Evolutionary conservation across 164 flowering plant species (phyloP).

Genomic region (Magnolia kwangsiensis): DNA sequence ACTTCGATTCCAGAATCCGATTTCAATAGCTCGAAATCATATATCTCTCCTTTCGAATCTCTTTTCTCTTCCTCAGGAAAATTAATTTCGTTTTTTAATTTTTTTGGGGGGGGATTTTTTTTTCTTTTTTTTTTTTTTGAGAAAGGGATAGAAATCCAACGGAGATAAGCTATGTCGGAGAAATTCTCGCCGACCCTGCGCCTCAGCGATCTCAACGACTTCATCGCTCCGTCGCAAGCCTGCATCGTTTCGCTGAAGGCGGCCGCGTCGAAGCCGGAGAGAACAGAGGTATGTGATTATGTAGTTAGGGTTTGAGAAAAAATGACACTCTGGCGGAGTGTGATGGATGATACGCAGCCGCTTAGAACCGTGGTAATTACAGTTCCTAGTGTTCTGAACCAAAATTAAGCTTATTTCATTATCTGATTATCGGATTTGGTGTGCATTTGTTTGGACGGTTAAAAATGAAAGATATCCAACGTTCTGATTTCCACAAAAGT

Average conservation of each 20-base stretch:
- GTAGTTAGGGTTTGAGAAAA: background rate
- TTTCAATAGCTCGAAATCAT: background rate
- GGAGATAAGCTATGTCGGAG: constrained; percentile 55
- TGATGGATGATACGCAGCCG: background rate
- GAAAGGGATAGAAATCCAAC: background rate
- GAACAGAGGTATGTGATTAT: constrained; percentile 11
- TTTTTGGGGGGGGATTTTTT: background rate
- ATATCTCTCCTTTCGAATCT: too few relatives aligned
- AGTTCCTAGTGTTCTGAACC: background rate
- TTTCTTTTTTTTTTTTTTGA: background rate
- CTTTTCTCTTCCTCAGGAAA: background rate
- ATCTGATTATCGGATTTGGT: too few relatives aligned
- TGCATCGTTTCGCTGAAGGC: constrained; percentile 77
- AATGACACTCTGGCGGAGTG: too few relatives aligned
- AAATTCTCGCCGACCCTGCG: constrained; percentile 83
- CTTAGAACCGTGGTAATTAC: background rate
- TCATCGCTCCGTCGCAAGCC: constrained; percentile 90
- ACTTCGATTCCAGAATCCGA: background rate
- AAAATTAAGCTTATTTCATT: too few relatives aligned
- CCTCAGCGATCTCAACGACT: constrained; percentile 83
- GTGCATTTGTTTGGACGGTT: too few relatives aligned
- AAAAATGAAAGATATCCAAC: too few relatives aligned
- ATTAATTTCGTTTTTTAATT: too few relatives aligned
- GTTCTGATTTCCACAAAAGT: too few relatives aligned
- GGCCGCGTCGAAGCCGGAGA: constrained; percentile 33